Evolutionary conservation across 2,329 filamentous ascomycete species (phyloP).

Genomic region (Sporothrix inflata): DNA sequence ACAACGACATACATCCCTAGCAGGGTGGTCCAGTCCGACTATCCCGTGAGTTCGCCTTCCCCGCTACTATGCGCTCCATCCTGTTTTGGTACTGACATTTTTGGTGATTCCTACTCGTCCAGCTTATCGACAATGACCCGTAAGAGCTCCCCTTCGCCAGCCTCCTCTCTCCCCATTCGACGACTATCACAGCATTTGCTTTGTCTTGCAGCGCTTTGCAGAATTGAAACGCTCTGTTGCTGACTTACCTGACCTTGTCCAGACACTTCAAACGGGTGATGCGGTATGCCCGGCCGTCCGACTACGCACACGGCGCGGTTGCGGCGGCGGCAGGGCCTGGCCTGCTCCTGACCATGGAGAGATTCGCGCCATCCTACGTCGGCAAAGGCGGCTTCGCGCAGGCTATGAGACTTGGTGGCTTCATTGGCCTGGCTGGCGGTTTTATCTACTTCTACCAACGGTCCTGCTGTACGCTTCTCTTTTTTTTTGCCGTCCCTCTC

Average conservation of each 20-base stretch:
- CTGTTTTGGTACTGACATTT: conserved; percentile 33
- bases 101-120: background rate
- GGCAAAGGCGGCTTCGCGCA: conserved; percentile 80
- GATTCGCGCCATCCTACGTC: conserved; percentile 80
- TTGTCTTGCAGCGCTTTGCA: background rate
- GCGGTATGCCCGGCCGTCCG: conserved; percentile 80
- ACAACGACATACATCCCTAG: conserved; percentile 64
- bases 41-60: conserved; percentile 72
- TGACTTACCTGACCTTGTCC: conserved; percentile 37
- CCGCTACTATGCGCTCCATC: conserved; percentile 33
- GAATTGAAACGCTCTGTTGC: background rate
- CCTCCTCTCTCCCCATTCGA: background rate
- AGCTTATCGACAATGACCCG: conserved; percentile 99
- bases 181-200: background rate
- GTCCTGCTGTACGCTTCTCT: conserved; percentile 71
- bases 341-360: conserved; percentile 78
- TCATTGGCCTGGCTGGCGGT: conserved; percentile 73
- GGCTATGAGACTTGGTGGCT: conserved; percentile 77
- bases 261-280: conserved; percentile 92
- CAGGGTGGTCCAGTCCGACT: conserved; percentile 80
- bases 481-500: background rate
- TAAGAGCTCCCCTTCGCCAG: conserved; percentile 50
- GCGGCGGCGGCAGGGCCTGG: conserved; percentile 74
- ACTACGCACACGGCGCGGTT: conserved; percentile 73
- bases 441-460: conserved; percentile 85